Base-by-base conservation (phyloP, 495 filamentous ascomycete species). In the Aspergillus heteromorphus region DNA sequence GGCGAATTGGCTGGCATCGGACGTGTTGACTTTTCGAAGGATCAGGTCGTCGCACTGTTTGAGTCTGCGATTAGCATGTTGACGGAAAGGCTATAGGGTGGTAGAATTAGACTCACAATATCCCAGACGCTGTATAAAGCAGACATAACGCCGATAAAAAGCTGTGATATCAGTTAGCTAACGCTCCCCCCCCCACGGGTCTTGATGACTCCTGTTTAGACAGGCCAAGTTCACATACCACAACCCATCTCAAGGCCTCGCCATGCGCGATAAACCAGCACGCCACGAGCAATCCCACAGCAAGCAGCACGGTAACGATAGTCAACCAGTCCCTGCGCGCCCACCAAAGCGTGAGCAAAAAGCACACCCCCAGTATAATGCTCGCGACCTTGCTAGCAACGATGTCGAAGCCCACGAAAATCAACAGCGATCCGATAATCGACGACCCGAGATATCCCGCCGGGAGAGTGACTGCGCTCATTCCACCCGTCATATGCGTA, bases 101-200 rank as follows among this genome's bases (percentile, higher is more conserved):
- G 20, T 40, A 14, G 19, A 11, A 7, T 4, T 2, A 13, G 27
- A 71, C 83, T 72, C 66, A 87, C 83, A 66, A 91, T 91, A 81
- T 91, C 87, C 87, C 87, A 91, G 23, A 87, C 87, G 58, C 83
- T 87, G 62, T 91, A 91, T 10, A 90, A 75, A 13, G 78, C 79
- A 18, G 79, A 83, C 87, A 91, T 91, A 48, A 91, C 87, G 14
- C 87, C 88, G 53, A 92, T 89, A 58, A 91, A 91, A 27, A 92
- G 76, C 65, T 77, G 47, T 11, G 16, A 7, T 13, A 11, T 18
- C 0, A 9, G 40, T 58, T 23, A 61, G 51, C 41, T n/a, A n/a
- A n/a, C 16, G 4, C 10, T 14, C 11, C 8, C 13, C 9, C 9
- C 11, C 31, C 9, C 14, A n/a, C 10, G 7, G 13, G 17, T 6